Evolutionary conservation across 495 filamentous ascomycete genomes (phyloP).

Genomic region (Tuber melanosporum): DNA sequence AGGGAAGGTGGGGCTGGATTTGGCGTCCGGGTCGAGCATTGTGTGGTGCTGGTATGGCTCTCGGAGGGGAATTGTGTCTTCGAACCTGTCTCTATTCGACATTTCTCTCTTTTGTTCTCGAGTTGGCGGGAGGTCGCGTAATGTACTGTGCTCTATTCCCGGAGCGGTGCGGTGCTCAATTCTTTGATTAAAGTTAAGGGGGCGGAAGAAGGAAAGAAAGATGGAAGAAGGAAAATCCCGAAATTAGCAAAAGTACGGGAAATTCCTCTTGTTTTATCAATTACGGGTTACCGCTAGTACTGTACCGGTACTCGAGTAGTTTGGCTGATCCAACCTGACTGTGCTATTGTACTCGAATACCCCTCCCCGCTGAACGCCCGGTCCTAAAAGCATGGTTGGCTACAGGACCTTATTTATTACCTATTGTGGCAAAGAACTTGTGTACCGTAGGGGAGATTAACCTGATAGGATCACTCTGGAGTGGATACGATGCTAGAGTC

Average conservation of each 20-base stretch:
- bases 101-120: background rate
- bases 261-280: background rate
- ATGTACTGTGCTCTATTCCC: background rate
- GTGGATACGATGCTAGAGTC: background rate
- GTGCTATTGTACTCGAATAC: background rate
- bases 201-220: background rate
- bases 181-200: background rate
- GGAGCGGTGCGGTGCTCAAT: background rate
- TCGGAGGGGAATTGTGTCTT: constrained; percentile 1
- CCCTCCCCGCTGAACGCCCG: background rate
- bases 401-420: background rate
- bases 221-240: background rate
- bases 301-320: background rate
- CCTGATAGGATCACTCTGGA: background rate
- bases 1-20: constrained; percentile 12
- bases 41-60: background rate
- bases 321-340: background rate
- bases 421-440: background rate
- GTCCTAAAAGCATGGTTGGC: background rate
- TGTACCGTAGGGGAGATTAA: background rate
- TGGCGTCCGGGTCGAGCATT: background rate
- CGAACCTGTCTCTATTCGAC: background rate
- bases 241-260: background rate
- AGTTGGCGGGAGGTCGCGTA: background rate
- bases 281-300: background rate